Conservation (phyloP, 495 filamentous ascomycete species). For the Penicillium coffeae region DNA sequence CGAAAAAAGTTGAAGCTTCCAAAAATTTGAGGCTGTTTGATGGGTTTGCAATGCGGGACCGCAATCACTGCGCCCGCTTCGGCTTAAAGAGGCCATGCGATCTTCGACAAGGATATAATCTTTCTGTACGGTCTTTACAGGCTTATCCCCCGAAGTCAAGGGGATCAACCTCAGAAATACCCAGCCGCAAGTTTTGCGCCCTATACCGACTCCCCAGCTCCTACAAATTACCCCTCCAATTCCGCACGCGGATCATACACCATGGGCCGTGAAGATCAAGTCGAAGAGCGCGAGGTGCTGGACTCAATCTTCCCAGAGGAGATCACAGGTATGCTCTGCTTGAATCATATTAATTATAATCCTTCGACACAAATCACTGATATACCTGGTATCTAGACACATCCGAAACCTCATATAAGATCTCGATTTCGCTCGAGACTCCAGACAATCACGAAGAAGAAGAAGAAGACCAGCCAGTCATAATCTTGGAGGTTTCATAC, state of each 20-base stretch:
- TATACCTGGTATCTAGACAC: slow-evolving; percentile 54
- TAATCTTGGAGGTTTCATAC: slow-evolving; percentile 80
- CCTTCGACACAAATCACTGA: background rate
- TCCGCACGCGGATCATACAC: slow-evolving; percentile 35
- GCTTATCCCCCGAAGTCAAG: background rate
- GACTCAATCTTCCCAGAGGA: slow-evolving; percentile 98
- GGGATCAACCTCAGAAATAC: background rate
- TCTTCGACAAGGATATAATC: slow-evolving; percentile 4
- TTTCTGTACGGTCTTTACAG: background rate
- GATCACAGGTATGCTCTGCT: slow-evolving; percentile 66
- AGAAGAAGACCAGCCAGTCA: slow-evolving; percentile 41
- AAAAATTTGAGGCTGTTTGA: slow-evolving; percentile 44
- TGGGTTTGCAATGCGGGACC: slow-evolving; percentile 47
- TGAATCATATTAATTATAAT: background rate
- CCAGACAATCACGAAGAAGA: slow-evolving; percentile 56
- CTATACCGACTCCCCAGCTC: slow-evolving; percentile 3
- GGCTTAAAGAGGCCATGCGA: slow-evolving; percentile 11
- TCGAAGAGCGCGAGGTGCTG: slow-evolving; percentile 94
- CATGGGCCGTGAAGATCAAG: slow-evolving; percentile 93
- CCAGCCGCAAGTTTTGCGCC: background rate
- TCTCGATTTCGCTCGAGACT: slow-evolving; percentile 76
- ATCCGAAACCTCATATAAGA: slow-evolving; percentile 78
- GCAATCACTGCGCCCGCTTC: slow-evolving; percentile 20
- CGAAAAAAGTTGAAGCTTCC: slow-evolving; percentile 29
- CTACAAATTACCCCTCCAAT: slow-evolving; percentile 30